Evolutionary conservation across 176 grass and related monocot genomes (phyloP).

Genomic region (Lolium perenne): DNA sequence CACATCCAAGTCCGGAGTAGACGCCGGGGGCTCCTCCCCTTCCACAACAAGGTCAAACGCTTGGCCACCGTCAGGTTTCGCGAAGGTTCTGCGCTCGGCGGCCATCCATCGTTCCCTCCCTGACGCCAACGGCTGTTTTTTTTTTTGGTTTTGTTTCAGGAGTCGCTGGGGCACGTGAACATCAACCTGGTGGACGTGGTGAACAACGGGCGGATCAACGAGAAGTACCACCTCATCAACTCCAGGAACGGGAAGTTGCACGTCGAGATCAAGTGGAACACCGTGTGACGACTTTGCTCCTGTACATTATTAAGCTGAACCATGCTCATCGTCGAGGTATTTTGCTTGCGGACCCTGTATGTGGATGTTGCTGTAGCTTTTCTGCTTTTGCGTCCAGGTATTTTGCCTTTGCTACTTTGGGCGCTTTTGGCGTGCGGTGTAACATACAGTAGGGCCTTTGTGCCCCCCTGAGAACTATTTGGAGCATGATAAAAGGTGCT

Average conservation of each 20-base stretch:
- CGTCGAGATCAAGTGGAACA: conserved; percentile 80
- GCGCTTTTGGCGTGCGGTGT: neutral
- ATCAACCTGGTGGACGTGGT: conserved; percentile 85
- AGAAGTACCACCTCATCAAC: conserved; percentile 91
- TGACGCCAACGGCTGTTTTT: neutral
- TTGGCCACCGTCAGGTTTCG: neutral
- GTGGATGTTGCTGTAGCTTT: neutral
- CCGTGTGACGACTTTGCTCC: conserved; percentile 26
- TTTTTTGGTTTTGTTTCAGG: conserved; percentile 48
- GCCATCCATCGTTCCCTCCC: neutral
- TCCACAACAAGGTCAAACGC: conserved; percentile 54
- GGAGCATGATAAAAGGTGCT: neutral
- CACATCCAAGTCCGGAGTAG: conserved; percentile 71
- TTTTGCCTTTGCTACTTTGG: neutral
- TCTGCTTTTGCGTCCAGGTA: neutral
- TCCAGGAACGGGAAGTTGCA: conserved; percentile 74
- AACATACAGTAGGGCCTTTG: neutral
- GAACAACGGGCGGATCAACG: conserved; percentile 82
- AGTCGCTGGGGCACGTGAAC: conserved; percentile 74
- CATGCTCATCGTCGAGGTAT: neutral
- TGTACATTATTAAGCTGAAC: neutral
- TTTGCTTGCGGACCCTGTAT: neutral
- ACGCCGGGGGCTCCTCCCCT: conserved; percentile 36
- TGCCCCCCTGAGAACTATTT: neutral
- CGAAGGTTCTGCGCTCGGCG: too few species aligned